Evolutionary conservation across 192 early-diverging fungal genomes (phyloP), one percentile per base, ranked within the genome.

Genomic region (Coemansia sp.): DNA sequence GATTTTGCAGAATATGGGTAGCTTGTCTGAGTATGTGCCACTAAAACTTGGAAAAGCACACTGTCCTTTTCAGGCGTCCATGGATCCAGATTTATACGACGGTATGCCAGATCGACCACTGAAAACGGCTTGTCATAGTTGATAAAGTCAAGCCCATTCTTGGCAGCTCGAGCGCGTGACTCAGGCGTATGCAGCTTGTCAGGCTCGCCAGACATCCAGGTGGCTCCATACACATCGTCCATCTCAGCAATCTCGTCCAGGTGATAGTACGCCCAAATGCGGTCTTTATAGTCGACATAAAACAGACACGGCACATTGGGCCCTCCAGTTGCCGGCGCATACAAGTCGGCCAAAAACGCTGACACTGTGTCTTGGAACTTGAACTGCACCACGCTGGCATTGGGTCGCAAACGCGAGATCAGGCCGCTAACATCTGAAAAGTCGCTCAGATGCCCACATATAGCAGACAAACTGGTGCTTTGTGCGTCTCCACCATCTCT

Each of bases 251-350:
- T 57, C 47, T 70, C 68, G 40, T 78, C 74, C 48, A 78, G 44
- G 21, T 78, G 74, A 60, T 78, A 78, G 61, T 79, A 79, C 3
- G 55, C 65, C 76, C 76, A 79, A 41, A 79, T 72, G 16, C 70
- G 76, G 40, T 79, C 65, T 46, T 79, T 79, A 46, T 72, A 72
- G 65, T 79, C 76, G 16, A 79, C 70, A 18, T 79, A 79, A 40
- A 79, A 79, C 26, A 79, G 54, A 14, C 76, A 79, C n/a, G 76
- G 76, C 12, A 72, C 65, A n/a, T 72, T 79, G 33, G 74, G 74
- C 3, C 74, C 74, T 16, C 74, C 74, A 1, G 74, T 78, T 9
- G 64, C 74, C 0, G 74, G 74, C 40, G 74, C 74, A 54, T 68
- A 78, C 1, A 68, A 71, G 57, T 67, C 68, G 15, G 74, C 59